Conservation (phyloP, 495 filamentous ascomycete species). For the Neurospora sp. region DNA sequence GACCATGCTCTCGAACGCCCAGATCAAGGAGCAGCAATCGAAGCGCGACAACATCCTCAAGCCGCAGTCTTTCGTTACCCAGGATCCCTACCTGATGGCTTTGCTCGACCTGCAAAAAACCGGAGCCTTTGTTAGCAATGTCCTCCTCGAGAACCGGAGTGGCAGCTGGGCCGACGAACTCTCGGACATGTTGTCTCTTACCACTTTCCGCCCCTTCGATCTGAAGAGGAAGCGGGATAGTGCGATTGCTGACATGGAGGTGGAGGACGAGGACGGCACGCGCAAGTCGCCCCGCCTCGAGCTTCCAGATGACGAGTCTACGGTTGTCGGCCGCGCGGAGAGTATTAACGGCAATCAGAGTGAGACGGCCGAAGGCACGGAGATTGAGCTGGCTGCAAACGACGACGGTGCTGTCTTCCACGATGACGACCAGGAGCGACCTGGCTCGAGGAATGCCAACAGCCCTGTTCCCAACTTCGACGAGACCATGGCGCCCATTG, state of each 20-base stretch:
- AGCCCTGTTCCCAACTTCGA: conserved; percentile 52
- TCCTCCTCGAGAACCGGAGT: conserved; percentile 67
- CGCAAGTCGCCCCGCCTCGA: conserved; percentile 61
- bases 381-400: conserved; percentile 57
- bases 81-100: conserved; percentile 74
- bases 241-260: conserved; percentile 68
- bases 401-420: conserved; percentile 34
- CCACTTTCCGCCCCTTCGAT: conserved; percentile 67
- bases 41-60: conserved; percentile 75
- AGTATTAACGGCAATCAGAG: conserved; percentile 42
- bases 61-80: conserved; percentile 65
- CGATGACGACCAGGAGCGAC: conserved; percentile 43
- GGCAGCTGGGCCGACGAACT: conserved; percentile 85
- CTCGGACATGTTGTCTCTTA: conserved; percentile 71
- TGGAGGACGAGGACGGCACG: conserved; percentile 48
- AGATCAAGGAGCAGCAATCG: conserved; percentile 68
- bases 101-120: conserved; percentile 85
- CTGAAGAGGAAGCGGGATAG: conserved; percentile 91
- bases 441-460: conserved; percentile 18
- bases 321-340: conserved; percentile 30
- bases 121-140: conserved; percentile 73
- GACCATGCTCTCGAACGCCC: conserved; percentile 45
- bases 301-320: conserved; percentile 52
- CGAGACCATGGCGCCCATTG: conserved; percentile 60
- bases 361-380: conserved; percentile 38